Evolutionary conservation across 2,329 filamentous ascomycete species (phyloP), one percentile per base, ranked within the genome.

Genomic region (Xylariaceae sp.): DNA sequence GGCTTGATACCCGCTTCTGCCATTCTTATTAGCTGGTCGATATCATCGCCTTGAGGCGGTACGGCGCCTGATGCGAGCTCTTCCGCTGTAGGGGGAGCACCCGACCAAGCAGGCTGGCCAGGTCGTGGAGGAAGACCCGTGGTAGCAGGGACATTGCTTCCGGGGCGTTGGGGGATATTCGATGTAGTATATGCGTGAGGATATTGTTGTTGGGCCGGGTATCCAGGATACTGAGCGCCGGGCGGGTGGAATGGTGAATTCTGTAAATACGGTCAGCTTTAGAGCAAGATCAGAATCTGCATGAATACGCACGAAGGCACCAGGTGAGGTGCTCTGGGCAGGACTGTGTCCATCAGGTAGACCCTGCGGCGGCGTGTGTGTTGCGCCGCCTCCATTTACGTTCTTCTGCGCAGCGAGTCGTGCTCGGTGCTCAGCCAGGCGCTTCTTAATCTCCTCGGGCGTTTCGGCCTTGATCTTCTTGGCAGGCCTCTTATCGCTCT

Each of bases 391-490:
- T 52, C 83, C 82, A 69, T 79, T 84, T 59, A 78, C 78, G 34
- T 80, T 80, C 65, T 79, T 78, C 66, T 83, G 81, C 55, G 87
- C 83, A 15, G 84, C 84, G 61, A 84, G 82, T 69, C 84, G 85
- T 4, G 86, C 87, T 65, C 88, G 88, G 72, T 89, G 89, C 67
- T 89, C 89, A 7, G 88, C 89, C 59, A 96, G 75, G 55, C 92
- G 83, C 75, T 86, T 85, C 78, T 93, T 92, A 61, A 97, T 76
- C 69, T 95, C 90, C 13, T 89, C 87, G 0, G 88, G 72, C 4
- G 83, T 82, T 76, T 96, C 90, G 4, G 90, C 78, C 77, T 90
- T 86, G 66, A 87, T 76, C 76, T 88, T 88, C 76, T 88, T 88
- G 8, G 80, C 84, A 1, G 86, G 83, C 62, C 86, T 86, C 73